Conservation (phyloP, 2,329 filamentous ascomycete genomes). For the Aphanocladium album region DNA sequence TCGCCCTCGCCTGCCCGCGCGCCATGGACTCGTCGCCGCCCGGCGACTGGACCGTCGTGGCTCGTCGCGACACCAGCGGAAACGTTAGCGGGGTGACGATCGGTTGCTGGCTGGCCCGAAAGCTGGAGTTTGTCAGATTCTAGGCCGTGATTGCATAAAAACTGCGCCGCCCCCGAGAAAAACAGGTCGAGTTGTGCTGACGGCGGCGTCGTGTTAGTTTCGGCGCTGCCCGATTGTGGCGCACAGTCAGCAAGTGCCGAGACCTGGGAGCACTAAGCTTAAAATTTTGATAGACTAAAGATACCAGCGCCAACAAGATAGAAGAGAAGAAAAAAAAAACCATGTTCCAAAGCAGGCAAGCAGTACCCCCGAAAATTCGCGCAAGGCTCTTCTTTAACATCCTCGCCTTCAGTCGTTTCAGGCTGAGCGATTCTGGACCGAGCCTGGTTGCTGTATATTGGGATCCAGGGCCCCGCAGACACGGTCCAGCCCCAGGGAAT, state of each 20-base stretch:
- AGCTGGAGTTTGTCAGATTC: constrained; percentile 10
- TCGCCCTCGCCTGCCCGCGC: constrained; percentile 32
- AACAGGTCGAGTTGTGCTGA: neutral
- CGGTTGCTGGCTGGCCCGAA: constrained; percentile 37
- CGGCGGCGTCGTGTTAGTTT: neutral
- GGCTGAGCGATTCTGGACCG: neutral
- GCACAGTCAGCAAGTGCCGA: neutral
- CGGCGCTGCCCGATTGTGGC: neutral
- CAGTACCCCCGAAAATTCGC: neutral
- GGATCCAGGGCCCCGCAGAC: neutral
- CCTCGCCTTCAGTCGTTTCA: neutral
- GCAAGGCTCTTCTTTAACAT: neutral
- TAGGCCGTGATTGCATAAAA: neutral
- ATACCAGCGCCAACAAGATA: neutral
- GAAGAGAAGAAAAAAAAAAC: neutral
- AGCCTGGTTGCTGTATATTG: neutral
- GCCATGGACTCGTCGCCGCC: constrained; percentile 37
- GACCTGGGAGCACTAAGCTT: neutral
- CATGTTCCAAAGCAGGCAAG: neutral
- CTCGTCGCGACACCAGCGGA: constrained; percentile 23
- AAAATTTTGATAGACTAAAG: neutral
- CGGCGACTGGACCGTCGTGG: constrained; percentile 38
- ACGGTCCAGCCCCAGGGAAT: neutral
- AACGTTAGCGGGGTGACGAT: constrained; percentile 25
- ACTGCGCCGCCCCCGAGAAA: neutral